Evolutionary conservation across 768 basidiomycete species (phyloP).

Genomic region (Cystobasidium onofrii): DNA sequence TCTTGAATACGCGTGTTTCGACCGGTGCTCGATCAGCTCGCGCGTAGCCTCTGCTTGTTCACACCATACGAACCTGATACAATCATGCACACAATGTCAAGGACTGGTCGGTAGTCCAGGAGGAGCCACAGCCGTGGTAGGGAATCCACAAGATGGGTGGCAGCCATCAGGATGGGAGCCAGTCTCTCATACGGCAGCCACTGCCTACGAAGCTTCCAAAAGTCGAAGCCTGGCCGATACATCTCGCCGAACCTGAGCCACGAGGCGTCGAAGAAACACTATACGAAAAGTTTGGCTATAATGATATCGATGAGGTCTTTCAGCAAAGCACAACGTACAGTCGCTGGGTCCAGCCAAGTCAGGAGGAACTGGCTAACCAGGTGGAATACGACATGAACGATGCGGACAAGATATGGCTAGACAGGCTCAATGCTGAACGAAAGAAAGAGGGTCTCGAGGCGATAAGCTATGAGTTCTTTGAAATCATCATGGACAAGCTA

Average conservation of each 20-base stretch:
- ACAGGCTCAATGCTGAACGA: conserved; percentile 69
- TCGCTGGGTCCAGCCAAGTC: conserved; percentile 88
- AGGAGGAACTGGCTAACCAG: conserved; percentile 79
- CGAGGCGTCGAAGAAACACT: conserved; percentile 8
- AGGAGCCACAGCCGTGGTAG: no score
- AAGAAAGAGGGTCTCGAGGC: conserved; percentile 60
- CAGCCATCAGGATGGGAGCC: not conserved
- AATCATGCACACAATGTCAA: no score
- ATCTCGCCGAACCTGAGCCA: not conserved
- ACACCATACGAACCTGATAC: no score
- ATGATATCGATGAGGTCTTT: conserved; percentile 24
- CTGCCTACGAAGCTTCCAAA: conserved; percentile 25
- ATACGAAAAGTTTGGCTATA: conserved; percentile 22
- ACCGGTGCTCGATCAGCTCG: no score
- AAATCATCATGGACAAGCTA: conserved; percentile 91
- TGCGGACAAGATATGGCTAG: conserved; percentile 96
- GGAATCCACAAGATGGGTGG: no score
- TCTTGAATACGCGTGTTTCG: no score
- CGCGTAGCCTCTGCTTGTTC: no score
- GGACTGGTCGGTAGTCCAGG: no score
- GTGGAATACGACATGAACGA: conserved; percentile 99
- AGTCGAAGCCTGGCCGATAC: conserved; percentile 20
- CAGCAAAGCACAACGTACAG: not conserved
- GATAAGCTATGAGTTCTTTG: conserved; percentile 77
- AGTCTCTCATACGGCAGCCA: conserved; percentile 3